Conservation (phyloP, 306 rosid genomes). For the Begonia masoniana region DNA sequence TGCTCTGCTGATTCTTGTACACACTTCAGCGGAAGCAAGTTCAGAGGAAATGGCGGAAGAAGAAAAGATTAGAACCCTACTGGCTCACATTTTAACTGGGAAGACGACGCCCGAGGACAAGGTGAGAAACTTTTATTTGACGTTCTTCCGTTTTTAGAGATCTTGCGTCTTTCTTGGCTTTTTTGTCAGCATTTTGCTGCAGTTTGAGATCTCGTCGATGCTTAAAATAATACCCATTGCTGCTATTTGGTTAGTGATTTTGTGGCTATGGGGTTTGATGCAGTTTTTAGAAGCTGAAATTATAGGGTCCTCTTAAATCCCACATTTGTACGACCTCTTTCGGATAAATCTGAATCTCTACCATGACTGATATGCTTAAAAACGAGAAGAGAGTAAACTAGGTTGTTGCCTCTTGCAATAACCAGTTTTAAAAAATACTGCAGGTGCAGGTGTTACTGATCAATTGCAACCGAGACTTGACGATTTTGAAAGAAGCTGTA, state of each 20-base stretch:
- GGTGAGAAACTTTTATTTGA: slow-evolving; percentile 39
- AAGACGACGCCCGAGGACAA: slow-evolving; percentile 25
- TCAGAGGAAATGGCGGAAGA: slow-evolving; percentile 29
- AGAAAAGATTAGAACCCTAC: slow-evolving; percentile 32
- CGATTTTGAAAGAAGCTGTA: slow-evolving; percentile 29
- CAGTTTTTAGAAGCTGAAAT: too few species aligned
- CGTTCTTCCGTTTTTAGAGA: background rate
- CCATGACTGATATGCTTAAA: too few species aligned
- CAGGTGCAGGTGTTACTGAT: slow-evolving; percentile 64
- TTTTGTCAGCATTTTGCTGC: too few species aligned
- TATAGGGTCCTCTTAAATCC: too few species aligned
- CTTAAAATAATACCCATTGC: too few species aligned
- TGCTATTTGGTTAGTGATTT: too few species aligned
- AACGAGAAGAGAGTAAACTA: background rate
- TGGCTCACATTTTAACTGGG: slow-evolving; percentile 46
- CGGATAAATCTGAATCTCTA: background rate
- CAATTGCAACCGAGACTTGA: slow-evolving; percentile 48
- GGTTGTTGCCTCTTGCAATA: background rate
- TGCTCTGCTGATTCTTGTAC: slow-evolving; percentile 36
- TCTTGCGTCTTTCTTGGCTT: too few species aligned
- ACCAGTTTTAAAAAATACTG: slow-evolving; percentile 7
- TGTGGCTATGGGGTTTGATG: too few species aligned
- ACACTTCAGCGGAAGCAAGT: slow-evolving; percentile 20
- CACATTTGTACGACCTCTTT: background rate
- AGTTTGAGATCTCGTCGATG: too few species aligned